Evolutionary conservation across 2,329 filamentous ascomycete genomes (phyloP).

Genomic region (Arthrobotrys pseudoclavata): DNA sequence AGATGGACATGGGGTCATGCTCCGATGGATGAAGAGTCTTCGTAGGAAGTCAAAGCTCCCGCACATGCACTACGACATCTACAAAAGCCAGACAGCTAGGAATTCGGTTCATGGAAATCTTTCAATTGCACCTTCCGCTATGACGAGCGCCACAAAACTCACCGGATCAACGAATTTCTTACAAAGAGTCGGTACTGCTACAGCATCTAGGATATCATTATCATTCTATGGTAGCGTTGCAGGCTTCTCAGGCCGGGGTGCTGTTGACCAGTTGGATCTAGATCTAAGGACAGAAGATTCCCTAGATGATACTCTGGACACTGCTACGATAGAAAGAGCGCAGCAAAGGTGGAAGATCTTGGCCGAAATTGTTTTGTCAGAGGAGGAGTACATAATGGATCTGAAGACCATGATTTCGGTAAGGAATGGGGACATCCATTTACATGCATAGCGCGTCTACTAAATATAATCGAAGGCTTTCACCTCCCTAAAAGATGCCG

Average conservation of each 20-base stretch:
- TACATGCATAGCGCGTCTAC: neutral
- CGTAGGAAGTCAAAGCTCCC: conserved; percentile 56
- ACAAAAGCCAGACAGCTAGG: conserved; percentile 44
- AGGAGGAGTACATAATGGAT: conserved; percentile 59
- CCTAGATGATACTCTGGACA: conserved; percentile 48
- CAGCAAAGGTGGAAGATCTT: conserved; percentile 58
- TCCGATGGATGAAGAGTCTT: conserved; percentile 59
- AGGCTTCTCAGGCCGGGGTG: conserved; percentile 43
- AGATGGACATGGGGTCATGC: conserved; percentile 48
- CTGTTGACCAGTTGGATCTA: conserved; percentile 31
- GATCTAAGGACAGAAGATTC: conserved; percentile 22
- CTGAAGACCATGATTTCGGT: conserved; percentile 58
- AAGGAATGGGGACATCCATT: neutral
- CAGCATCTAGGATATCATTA: conserved; percentile 48
- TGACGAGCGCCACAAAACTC: conserved; percentile 56
- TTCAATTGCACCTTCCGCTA: conserved; percentile 51
- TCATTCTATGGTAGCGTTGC: conserved; percentile 55
- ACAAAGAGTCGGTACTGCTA: conserved; percentile 50
- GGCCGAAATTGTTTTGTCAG: conserved; percentile 53
- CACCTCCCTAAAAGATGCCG: conserved; percentile 38
- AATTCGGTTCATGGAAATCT: conserved; percentile 55
- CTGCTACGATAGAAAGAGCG: conserved; percentile 52
- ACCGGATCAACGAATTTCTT: conserved; percentile 56
- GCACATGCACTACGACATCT: conserved; percentile 57
- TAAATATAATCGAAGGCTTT: conserved; percentile 40